Base-by-base conservation (phyloP, 2,329 filamentous ascomycete genomes). In the Aspergillus aculeatinus region DNA sequence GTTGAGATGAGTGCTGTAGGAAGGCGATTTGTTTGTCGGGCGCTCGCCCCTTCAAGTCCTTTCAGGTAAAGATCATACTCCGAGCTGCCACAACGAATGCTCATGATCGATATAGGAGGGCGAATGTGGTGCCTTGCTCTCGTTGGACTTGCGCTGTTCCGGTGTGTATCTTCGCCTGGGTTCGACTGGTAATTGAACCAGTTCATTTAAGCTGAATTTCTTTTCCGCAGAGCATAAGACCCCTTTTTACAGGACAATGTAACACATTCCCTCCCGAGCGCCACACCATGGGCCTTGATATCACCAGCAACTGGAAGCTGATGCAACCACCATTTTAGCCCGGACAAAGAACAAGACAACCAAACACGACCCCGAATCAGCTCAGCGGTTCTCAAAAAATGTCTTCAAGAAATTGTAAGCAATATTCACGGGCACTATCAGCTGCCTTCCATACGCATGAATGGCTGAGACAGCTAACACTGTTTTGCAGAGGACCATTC, bases 401-500 rank as follows among this genome's bases (percentile, higher is more conserved):
- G 16, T 16, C 16, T 44, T 44, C 14, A 7, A 44, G 6, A 44
- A 19, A 44, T 3, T n/a, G 39, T 44, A 44, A 16, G 16, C 6
- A n/a, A 19, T 44, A 51, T 23, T 29, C 5, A 27, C 21, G 21
- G 21, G 21, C 21, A 21, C 6, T 21, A 51, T n/a, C 27, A 29
- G 27, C 27, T 29, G 47, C n/a, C 21, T 47, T 10, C 2, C 12
- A 14, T 35, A 31, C 33, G n/a, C 21, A 19, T 39, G 23, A 11
- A 25, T 5, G 27, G 47, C 29, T 29, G 5, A 16, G 31, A 7
- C 48, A 5, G 53, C 57, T 66, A 44, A 66, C 39, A 9, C 23
- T 52, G 12, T 16, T 10, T 33, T 48, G 29, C 23, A 67, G 65
- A 59, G 61, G 60, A 48, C 57, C 58, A 39, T 53, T 60, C 33